Evolutionary conservation across 768 basidiomycete species (phyloP), one percentile per base, ranked within the genome.

Genomic region (Pulveroboletus sp.): DNA sequence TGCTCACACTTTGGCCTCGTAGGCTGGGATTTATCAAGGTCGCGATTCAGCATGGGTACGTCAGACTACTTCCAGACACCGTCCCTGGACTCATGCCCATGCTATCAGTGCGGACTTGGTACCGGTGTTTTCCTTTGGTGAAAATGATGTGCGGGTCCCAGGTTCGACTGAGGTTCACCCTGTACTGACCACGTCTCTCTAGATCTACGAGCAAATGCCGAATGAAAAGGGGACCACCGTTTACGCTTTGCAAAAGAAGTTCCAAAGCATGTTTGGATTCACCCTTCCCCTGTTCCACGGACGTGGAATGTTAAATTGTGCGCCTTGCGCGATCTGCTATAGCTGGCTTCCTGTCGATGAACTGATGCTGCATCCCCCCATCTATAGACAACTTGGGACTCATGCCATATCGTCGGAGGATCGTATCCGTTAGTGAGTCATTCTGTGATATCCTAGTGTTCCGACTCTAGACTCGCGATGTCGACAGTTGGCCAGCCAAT

Each of bases 261-360:
- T 99, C 67, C 93, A 98, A 67, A 81, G 76, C 43, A 69, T 89
- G 38, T 97, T 99, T 59, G 95, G 95, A 6, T 99, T 98, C 66
- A 99, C 95, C 0, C 71, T 99, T 10, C 95, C 96, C 0, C 71
- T 99, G n/a, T 99, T 99, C 70, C 95, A 96, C 64, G 96, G 96
- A 3, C 76, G 96, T 52, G 95, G 95, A 11, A 68, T 99, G 47
- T 76, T 98, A 56, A 99, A 98, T 68, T 99, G 94, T 93, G 57
- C 26, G 84, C 24, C 11, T 13, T 61, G n/a, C n/a, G 10, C 11
- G 11, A n/a, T 17, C n/a, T 41, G 15, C 28, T 8, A n/a, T 28
- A 6, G 7, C 13, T 28, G 1, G 4, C 15, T 33, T 40, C 2
- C 5, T 8, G 30, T 27, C 14, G 39, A 30, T 15, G 15, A 15